Conservation (phyloP, 1,139 yeast species). For the Hyphopichia pseudoburtonii region DNA sequence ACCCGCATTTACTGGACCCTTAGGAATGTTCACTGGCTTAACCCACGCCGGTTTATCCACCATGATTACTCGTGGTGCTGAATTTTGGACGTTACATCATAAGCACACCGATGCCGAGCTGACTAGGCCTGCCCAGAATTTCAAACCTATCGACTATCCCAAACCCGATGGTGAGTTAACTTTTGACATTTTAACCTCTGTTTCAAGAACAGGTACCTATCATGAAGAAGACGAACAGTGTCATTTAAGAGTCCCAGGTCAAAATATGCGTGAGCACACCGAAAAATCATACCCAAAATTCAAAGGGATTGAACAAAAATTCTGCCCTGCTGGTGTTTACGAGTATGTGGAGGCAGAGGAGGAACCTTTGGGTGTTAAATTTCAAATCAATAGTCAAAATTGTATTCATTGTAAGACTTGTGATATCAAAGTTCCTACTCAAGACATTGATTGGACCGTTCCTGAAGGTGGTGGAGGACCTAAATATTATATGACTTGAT, state of each 20-base stretch:
- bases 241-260: slow-evolving; percentile 78
- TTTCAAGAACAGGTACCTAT: slow-evolving; percentile 91
- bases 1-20: slow-evolving; percentile 76
- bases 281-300: slow-evolving; percentile 66
- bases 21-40: slow-evolving; percentile 79
- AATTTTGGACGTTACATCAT: slow-evolving; percentile 85
- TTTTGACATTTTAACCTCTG: slow-evolving; percentile 88
- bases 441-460: slow-evolving; percentile 91
- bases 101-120: slow-evolving; percentile 68
- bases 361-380: slow-evolving; percentile 64
- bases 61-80: slow-evolving; percentile 68
- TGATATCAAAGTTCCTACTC: slow-evolving; percentile 93
- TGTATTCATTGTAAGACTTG: slow-evolving; percentile 98
- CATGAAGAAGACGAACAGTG: slow-evolving; percentile 94
- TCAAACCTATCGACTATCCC: slow-evolving; percentile 77
- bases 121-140: slow-evolving; percentile 67
- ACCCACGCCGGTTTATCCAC: slow-evolving; percentile 85
- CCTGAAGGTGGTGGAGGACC: slow-evolving; percentile 99
- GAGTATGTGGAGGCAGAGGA: slow-evolving; percentile 77
- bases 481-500: slow-evolving; percentile 77
- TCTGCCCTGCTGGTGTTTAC: slow-evolving; percentile 98
- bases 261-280: slow-evolving; percentile 69
- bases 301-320: slow-evolving; percentile 84
- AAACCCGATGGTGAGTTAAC: slow-evolving; percentile 91
- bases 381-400: slow-evolving; percentile 92